phyloP scores from a whole-genome alignment of 495 filamentous ascomycete genomes.

The Penicillium parvum region DNA sequence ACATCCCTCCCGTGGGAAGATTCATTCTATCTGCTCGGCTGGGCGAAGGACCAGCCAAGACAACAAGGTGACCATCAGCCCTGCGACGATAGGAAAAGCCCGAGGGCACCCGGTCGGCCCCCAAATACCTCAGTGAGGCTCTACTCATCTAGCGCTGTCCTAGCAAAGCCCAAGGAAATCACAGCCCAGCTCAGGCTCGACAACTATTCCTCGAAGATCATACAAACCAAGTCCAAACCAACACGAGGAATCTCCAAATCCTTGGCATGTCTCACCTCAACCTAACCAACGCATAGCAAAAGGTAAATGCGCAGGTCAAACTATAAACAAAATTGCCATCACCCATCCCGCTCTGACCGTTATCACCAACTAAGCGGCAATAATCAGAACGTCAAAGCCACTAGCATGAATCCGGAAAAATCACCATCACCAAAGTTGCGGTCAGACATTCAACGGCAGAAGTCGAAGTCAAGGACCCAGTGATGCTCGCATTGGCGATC shows the following conservation, averaged over 20 bases:
- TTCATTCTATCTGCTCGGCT: not conserved
- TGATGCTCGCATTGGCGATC: constrained; percentile 10
- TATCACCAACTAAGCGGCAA: constrained; percentile 7
- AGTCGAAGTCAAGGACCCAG: constrained; percentile 7
- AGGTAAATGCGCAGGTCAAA: too few relatives aligned
- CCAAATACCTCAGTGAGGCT: constrained; percentile 14
- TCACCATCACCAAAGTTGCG: constrained; percentile 17
- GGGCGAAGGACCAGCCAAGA: not conserved
- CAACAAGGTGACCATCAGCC: not conserved
- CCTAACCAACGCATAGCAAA: too few relatives aligned
- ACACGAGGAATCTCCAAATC: not conserved
- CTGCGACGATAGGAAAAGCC: not conserved
- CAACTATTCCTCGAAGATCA: too few relatives aligned
- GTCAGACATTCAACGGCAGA: constrained; percentile 16
- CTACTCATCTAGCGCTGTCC: not conserved
- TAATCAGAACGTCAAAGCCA: constrained; percentile 16
- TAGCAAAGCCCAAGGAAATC: not conserved
- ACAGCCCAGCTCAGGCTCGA: too few relatives aligned
- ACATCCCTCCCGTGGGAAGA: not conserved
- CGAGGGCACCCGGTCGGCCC: constrained; percentile 9
- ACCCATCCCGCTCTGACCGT: constrained; percentile 12
- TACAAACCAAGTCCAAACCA: not conserved
- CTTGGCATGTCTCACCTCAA: too few relatives aligned
- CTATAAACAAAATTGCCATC: too few relatives aligned
- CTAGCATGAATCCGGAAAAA: constrained; percentile 12